Conservation (phyloP, 257 asterid genomes). For the Ilex asprella region DNA sequence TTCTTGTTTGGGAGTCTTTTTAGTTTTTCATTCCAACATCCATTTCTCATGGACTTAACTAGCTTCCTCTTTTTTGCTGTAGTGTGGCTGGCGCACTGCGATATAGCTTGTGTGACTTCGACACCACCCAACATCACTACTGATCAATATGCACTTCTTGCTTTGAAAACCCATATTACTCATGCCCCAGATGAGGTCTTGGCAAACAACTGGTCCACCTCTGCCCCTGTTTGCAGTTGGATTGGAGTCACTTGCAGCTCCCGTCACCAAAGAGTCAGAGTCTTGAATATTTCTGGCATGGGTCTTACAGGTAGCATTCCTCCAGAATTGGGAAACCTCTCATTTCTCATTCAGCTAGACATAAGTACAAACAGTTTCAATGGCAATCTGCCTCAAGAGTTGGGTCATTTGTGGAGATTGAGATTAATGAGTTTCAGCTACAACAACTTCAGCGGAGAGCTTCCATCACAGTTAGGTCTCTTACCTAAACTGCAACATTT, state of each 20-base stretch:
- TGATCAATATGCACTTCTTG: slow-evolving; percentile 28
- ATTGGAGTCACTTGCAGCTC: slow-evolving; percentile 25
- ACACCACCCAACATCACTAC: slow-evolving; percentile 13
- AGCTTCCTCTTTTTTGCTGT: too few species aligned
- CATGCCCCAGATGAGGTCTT: slow-evolving; percentile 12
- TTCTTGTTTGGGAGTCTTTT: too few species aligned
- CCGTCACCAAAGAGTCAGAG: slow-evolving; percentile 12
- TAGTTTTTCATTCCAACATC: too few species aligned
- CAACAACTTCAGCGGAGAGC: neutral
- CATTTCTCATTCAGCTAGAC: slow-evolving; percentile 13
- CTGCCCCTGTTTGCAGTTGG: slow-evolving; percentile 25
- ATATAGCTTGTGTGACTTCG: neutral
- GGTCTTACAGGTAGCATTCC: slow-evolving; percentile 10
- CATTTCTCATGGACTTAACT: too few species aligned
- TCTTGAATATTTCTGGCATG: slow-evolving; percentile 11
- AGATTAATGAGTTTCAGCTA: neutral
- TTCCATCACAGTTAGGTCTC: slow-evolving; percentile 14
- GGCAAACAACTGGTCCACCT: slow-evolving; percentile 20
- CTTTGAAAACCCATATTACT: slow-evolving; percentile 16
- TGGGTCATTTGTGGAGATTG: neutral
- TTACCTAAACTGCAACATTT: slow-evolving; percentile 3
- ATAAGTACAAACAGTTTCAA: slow-evolving; percentile 2
- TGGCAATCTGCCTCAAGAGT: neutral
- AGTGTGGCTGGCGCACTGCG: neutral
- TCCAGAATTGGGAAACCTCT: slow-evolving; percentile 13